Evolutionary conservation across 495 filamentous ascomycete genomes (phyloP), one percentile per base, ranked within the genome.

Genomic region (Aspergillus bridgeri): DNA sequence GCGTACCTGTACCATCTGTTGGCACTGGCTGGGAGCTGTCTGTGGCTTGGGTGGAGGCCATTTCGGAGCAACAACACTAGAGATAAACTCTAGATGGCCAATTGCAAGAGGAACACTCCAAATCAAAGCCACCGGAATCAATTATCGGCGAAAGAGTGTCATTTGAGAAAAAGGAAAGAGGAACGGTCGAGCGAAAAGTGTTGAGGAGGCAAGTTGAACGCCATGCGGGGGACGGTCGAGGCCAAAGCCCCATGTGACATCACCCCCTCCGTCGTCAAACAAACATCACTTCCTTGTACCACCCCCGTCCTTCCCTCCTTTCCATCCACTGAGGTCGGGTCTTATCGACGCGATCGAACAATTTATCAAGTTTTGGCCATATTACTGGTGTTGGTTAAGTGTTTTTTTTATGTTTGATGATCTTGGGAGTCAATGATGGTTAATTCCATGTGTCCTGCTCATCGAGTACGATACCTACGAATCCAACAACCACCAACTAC

Each of bases 1-100:
- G 56, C 66, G 50, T 47, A 66, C 66, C 66, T 53, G 66, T 69
- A 33, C 66, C 66, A 47, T 69, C 66, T 15, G 61, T 45, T 13
- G 65, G 60, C 7, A 48, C 51, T 43, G 59, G 46, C 18, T 51
- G 44, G 42, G 58, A 52, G 58, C 48, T 51, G 3, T 58, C 55
- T 20, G 50, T 18, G 45, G 54, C 51, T 59, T 61, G 45, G 22
- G 64, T 53, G 21, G 63, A 62, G 24, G 59, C 51, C 58, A 61
- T 59, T 33, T 47, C 13, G 24, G 51, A 21, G 23, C 46, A 48
- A 53, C 3, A 47, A n/a, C 38, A 51, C 27, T 21, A 48, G 23
- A 23, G 59, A 60, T 61, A 53, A 62, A 55, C 52, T 51, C 13
- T 46, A 15, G 42, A 24, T 56, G 19, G 15, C 20, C 33, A 38